Evolutionary conservation across 257 asterid genomes (phyloP), one percentile per base, ranked within the genome.

Genomic region (Scutellaria barbata): DNA sequence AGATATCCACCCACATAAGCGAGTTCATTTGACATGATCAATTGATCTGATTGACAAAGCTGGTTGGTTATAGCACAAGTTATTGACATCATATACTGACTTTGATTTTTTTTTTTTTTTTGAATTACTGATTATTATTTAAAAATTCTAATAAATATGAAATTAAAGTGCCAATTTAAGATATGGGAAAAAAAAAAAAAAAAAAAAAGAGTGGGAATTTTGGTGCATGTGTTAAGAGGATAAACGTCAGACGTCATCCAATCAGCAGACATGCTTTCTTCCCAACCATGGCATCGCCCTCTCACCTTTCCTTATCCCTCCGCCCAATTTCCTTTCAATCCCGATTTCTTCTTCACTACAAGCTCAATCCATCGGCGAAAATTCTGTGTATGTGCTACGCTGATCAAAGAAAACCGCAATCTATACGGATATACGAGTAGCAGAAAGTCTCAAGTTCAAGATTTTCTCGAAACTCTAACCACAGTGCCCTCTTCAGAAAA

Each of bases 401-500:
- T 52, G 13, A 12, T 70, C 52, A 30, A 40, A 68, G 68, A 63
- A 52, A 74, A 73, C 4, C 69, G 42, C 54, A 8, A 22, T 67
- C 75, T 51, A 66, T 57, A 35, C 65, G 72, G 54, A 5, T 68
- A 17, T 50, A 60, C 68, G 51, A 74, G 63, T 67, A 47, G 48
- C 81, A 55, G 51, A 66, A 71, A 67, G 43, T 69, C 25, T n/a
- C 72, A 57, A 62, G 58, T 63, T 14, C 78, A 72, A 74, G 77
- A 69, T 63, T 71, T 79, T 63, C 70, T 69, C n/a, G 64, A 65
- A 20, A 43, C 81, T 10, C 22, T 70, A 46, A 13, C 43, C 6
- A 72, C 80, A 51, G 61, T 13, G 35, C 77, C 79, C 35, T 13
- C 79, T 43, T 76, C 82, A 20, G 60, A 75, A 42, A 76, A 70